These are phyloP conservation scores for Claviceps pazoutovae DNA, from an alignment of 2,329 filamentous ascomycete species.

Conservation along the genomic window DNA sequence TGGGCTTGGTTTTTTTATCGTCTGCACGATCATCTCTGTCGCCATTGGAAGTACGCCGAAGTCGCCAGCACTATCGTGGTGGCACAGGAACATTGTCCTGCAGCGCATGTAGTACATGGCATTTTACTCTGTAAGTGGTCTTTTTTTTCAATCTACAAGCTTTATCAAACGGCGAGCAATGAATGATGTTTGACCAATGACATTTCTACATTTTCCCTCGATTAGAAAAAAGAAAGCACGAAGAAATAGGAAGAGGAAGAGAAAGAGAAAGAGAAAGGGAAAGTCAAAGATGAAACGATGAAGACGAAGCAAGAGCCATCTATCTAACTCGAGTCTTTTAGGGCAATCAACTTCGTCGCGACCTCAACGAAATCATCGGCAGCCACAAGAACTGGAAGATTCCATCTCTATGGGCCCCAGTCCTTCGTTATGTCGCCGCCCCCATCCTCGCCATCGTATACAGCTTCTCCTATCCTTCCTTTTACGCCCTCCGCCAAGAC, in stretches of 20 bases:
- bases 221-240: background rate
- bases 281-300: background rate
- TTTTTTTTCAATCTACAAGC: background rate
- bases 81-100: constrained; percentile 22
- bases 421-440: constrained; percentile 35
- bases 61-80: constrained; percentile 26
- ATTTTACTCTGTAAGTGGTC: constrained; percentile 37
- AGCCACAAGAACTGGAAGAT: constrained; percentile 40
- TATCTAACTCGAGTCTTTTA: constrained; percentile 10
- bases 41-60: constrained; percentile 29
- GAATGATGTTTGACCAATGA: no score
- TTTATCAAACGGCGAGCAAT: no score
- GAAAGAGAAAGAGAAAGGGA: no score
- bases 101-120: constrained; percentile 36
- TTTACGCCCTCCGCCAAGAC: constrained; percentile 32
- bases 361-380: constrained; percentile 39
- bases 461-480: constrained; percentile 36
- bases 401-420: constrained; percentile 33
- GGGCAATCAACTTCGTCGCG: constrained; percentile 41
- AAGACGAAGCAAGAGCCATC: background rate
- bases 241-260: no score
- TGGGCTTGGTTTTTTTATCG: constrained; percentile 38
- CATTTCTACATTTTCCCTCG: background rate
- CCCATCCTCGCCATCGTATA: constrained; percentile 37
- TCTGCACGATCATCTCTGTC: constrained; percentile 24